phyloP scores from a whole-genome alignment of 768 basidiomycete genomes.

The Rhodotorula kratochvilovae region DNA sequence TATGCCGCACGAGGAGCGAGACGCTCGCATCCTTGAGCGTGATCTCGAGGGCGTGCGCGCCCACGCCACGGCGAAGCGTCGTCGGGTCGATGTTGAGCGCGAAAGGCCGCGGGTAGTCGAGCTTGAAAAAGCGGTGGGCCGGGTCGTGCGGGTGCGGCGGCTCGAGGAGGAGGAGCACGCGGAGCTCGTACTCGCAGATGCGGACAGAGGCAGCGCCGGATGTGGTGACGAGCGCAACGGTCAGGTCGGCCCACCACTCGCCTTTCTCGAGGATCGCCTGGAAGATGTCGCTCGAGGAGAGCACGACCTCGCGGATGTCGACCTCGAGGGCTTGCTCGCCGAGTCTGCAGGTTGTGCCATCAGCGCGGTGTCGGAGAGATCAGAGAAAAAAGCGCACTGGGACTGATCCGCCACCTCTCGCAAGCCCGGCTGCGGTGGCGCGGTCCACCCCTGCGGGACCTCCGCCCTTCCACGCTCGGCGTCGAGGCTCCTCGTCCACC shows the following conservation, averaged over 20 bases:
- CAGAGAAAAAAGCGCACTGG: background rate
- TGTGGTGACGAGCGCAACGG: background rate
- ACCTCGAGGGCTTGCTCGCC: background rate
- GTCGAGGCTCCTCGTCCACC: background rate
- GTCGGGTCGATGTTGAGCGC: background rate
- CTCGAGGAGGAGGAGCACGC: background rate
- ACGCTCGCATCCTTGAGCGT: background rate
- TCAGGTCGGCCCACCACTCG: background rate
- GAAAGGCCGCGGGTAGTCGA: background rate
- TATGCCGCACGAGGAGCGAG: background rate
- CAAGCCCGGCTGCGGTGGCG: background rate
- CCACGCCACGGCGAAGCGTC: background rate
- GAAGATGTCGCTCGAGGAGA: background rate
- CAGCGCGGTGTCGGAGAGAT: background rate
- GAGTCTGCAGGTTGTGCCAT: background rate
- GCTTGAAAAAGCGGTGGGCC: background rate
- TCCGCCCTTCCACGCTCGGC: background rate
- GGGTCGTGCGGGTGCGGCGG: background rate
- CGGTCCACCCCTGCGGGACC: background rate
- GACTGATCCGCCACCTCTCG: background rate
- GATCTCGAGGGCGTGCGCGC: background rate
- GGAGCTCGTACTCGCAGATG: background rate
- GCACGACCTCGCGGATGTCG: background rate
- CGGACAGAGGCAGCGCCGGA: fast-evolving
- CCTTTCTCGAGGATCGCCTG: background rate